Conservation (phyloP, 176 grass and related monocot species). For the Triticum monococcum region DNA sequence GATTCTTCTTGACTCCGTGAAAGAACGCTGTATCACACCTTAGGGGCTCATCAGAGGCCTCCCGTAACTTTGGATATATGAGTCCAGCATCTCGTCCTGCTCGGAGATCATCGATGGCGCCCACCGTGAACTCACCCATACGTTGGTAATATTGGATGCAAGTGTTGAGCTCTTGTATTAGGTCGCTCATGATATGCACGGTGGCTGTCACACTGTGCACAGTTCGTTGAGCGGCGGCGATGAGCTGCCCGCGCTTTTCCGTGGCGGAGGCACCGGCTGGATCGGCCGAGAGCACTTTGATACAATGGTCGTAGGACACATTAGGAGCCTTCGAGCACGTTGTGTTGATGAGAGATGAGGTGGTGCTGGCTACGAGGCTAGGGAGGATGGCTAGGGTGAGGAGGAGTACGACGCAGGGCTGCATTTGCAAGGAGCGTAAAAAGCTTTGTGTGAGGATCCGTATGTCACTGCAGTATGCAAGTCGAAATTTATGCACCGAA, state of each 20-base stretch:
- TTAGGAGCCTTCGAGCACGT: background rate
- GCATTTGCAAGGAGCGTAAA: background rate
- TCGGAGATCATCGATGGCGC: background rate
- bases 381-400: background rate
- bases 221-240: background rate
- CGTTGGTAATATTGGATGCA: background rate
- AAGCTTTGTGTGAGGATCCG: background rate
- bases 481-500: background rate
- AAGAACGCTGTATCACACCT: background rate
- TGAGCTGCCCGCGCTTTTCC: background rate
- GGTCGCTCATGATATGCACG: background rate
- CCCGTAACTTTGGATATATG: background rate
- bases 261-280: background rate
- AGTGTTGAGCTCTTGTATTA: background rate
- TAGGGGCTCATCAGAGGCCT: background rate
- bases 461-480: no score
- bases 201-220: background rate
- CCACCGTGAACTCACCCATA: background rate
- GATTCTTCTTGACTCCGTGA: background rate
- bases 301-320: background rate
- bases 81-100: background rate
- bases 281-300: background rate
- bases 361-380: background rate
- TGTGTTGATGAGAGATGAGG: slow-evolving; percentile 8
- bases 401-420: background rate